Evolutionary conservation across 1,139 yeast genomes (phyloP).

Genomic region (Pichia sp.): DNA sequence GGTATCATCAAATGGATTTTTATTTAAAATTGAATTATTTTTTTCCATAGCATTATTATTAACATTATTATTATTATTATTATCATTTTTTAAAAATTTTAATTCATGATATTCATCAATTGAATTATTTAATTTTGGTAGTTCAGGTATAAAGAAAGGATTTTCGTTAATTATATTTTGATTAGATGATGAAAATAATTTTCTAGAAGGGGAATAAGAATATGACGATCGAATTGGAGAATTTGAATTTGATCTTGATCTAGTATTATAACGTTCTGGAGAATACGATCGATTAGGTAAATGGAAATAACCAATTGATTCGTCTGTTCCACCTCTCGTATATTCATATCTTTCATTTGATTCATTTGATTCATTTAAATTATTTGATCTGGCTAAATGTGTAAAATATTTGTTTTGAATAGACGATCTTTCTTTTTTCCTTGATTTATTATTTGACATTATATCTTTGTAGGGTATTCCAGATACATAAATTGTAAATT

Average conservation of each 20-base stretch:
- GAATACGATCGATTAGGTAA: constrained; percentile 12
- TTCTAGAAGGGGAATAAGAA: constrained; percentile 18
- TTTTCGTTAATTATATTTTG: not conserved
- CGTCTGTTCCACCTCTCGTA: not conserved
- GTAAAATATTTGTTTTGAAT: not conserved
- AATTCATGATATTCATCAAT: not conserved
- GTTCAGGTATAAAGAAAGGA: constrained; percentile 2
- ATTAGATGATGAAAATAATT: not conserved
- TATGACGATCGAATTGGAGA: constrained; percentile 7
- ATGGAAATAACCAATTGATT: constrained; percentile 1
- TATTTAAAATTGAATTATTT: not conserved
- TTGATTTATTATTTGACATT: too few species aligned
- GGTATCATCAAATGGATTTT: constrained; percentile 7
- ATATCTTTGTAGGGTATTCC: too few species aligned
- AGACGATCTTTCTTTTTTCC: not conserved
- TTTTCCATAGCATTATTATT: too few species aligned
- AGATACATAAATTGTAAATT: too few species aligned
- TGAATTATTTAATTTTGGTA: not conserved
- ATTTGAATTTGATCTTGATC: constrained; percentile 13
- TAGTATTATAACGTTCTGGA: constrained; percentile 10
- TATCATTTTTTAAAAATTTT: not conserved
- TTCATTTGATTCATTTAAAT: not conserved
- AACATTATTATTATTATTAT: too few species aligned
- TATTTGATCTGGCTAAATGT: not conserved
- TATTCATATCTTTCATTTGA: not conserved